Conservation (phyloP, 257 asterid species). For the Datura wrightii region DNA sequence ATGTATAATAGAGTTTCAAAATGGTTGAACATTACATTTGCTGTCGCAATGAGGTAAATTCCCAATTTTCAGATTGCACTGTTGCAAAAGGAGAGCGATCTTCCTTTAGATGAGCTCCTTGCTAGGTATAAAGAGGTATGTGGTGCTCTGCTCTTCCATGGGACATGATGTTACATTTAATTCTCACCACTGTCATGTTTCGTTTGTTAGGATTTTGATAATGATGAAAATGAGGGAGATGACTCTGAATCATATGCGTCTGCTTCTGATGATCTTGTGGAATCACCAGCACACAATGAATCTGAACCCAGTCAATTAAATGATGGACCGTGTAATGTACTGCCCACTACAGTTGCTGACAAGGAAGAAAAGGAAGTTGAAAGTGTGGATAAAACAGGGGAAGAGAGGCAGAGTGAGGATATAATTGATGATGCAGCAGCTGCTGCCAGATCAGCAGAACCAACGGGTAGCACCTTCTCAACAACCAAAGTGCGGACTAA, state of each 20-base stretch:
- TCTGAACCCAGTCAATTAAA: slow-evolving; percentile 50
- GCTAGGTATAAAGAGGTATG: slow-evolving; percentile 95
- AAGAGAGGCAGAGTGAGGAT: slow-evolving; percentile 66
- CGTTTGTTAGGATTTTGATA: slow-evolving; percentile 57
- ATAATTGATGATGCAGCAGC: slow-evolving; percentile 99
- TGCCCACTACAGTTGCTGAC: slow-evolving; percentile 45
- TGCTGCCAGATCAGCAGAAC: slow-evolving; percentile 98
- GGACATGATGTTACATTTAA: slow-evolving; percentile 35
- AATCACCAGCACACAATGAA: slow-evolving; percentile 51
- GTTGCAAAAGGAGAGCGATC: slow-evolving; percentile 90
- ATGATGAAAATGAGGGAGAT: slow-evolving; percentile 51
- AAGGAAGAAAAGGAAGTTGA: slow-evolving; percentile 60
- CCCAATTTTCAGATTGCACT: slow-evolving; percentile 69
- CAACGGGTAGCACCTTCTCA: slow-evolving; percentile 95
- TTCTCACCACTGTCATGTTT: slow-evolving; percentile 36
- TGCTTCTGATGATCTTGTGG: slow-evolving; percentile 62
- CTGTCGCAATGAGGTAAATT: slow-evolving; percentile 6
- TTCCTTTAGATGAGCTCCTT: slow-evolving; percentile 85
- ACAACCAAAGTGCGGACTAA: slow-evolving; percentile 95
- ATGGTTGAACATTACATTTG: slow-evolving; percentile 26
- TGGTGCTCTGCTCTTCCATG: slow-evolving; percentile 32
- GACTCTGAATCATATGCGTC: slow-evolving; percentile 56
- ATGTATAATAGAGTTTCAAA: neutral
- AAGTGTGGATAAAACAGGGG: slow-evolving; percentile 55
- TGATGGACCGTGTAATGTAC: slow-evolving; percentile 50